Conservation (phyloP, 345 rosid genomes). For the Trapa incisa region DNA sequence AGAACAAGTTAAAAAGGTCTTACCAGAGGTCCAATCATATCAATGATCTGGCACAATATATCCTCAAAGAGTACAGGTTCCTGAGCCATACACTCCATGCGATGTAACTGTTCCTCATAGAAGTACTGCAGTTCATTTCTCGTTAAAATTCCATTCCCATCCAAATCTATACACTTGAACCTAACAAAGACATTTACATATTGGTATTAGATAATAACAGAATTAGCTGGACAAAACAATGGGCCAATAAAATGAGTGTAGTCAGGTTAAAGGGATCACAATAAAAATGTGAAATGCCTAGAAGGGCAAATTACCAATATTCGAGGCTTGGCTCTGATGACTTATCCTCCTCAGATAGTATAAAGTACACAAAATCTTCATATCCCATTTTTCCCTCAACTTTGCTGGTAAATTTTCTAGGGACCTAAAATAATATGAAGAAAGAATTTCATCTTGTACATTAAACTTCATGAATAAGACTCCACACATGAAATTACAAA, state of each 20-base stretch:
- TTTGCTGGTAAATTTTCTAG: conserved; percentile 78
- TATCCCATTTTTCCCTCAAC: conserved; percentile 89
- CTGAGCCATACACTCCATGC: conserved; percentile 73
- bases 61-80: conserved; percentile 73
- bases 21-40: conserved; percentile 85
- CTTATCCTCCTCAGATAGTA: conserved; percentile 91
- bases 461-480: neutral
- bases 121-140: conserved; percentile 76
- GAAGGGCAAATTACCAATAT: conserved; percentile 45
- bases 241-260: neutral
- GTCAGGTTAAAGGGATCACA: neutral
- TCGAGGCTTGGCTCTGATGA: conserved; percentile 93
- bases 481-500: neutral
- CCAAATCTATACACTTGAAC: conserved; percentile 91
- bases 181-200: conserved; percentile 15
- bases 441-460: neutral
- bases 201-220: neutral
- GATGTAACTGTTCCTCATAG: conserved; percentile 78
- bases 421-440: conserved; percentile 27
- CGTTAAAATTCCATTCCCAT: conserved; percentile 65
- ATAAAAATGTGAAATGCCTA: neutral
- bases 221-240: neutral
- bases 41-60: conserved; percentile 76
- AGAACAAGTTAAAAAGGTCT: conserved; percentile 4
- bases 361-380: conserved; percentile 93